Base-by-base conservation (phyloP, 2,329 filamentous ascomycete species). In the Periconia sp. region DNA sequence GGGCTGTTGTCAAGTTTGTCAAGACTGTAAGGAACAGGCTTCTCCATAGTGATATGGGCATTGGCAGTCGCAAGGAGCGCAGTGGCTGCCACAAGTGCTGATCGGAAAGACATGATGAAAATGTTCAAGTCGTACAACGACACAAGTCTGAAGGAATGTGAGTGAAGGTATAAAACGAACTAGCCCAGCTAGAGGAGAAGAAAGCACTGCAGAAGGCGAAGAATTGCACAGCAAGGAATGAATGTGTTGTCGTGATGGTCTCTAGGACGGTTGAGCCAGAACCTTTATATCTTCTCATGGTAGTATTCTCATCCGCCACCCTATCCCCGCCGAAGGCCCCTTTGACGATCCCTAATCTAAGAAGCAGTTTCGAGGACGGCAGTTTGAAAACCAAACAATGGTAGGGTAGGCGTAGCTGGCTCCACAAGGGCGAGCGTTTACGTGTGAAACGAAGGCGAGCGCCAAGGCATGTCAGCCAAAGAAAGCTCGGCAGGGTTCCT, bases 21-120 rank as follows among this genome's bases (percentile, higher is more conserved):
- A 57, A 54, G 73, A 59, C 57, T 83, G 89, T 50, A 70, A 0
- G 89, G 89, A 2, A 78, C 69, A 0, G 92, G 92, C 2, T 71
- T 75, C 36, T 59, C 71, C 80, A 96, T 87, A 26, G 81, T 74
- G 74, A 96, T 86, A 67, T 97, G 92, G 24, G 87, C 88, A 42
- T 81, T 80, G 58, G 77, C 80, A 33, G 81, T 53, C 48, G 81
- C 78, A 59, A 89, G 13, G 30, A 76, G 66, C 24, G 82, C 52
- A n/a, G 60, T 76, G 25, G 78, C 61, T 55, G 74, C 77, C 59
- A 80, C 63, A 48, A 83, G 11, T 13, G 34, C 61, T 47, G 76
- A 75, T 64, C 63, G 83, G 82, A 60, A 70, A 81, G 75, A 73
- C 67, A 73, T 71, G 62, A 60, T 79, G 64, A 67, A 32, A 28